Evolutionary conservation across 1,139 yeast genomes (phyloP), one percentile per base, ranked within the genome.

Genomic region (Hyphopichia buzzinii): DNA sequence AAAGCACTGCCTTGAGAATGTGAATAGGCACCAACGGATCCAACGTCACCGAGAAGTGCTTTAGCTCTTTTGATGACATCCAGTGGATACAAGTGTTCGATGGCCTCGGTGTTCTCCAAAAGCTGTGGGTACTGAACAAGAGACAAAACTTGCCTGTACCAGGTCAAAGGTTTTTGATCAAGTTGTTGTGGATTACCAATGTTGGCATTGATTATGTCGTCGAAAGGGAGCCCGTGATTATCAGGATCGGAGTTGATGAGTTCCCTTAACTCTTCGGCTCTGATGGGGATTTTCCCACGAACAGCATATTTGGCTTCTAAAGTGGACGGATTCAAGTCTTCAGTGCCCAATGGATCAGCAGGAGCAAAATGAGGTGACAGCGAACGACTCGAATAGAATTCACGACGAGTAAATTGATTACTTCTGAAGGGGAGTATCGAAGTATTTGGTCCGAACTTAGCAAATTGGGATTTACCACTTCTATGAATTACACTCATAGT

Each of bases 111-210:
- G 29, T 50, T 36, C 16, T 56, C 52, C 36, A 88, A 52, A 37
- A 90, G 61, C 25, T 73, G 77, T 0, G 98, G 97, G 56, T 87
- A 84, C 63, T 92, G 96, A 51, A 90, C 67, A 32, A 90, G 64
- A 1, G 96, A 78, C 44, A 90, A 67, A 4, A 90, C 96, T 58
- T 90, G 95, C 54, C 98, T 77, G 63, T 88, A 89, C 72, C 94
- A 94, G n/a, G 96, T 87, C 52, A 92, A 70, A 2, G 98, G 98
- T 52, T 81, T 76, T 62, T 92, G 99, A 50, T 87, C 92, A 52
- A 92, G 73, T 57, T 90, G 97, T 61, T 92, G 98, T 2, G 98
- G 98, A 57, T 94, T 94, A 25, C 98, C 98, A 44, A 92, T 92
- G 59, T 94, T 92, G 43, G 97, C 95, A 51, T 79, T 81, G 54